Evolutionary conservation across 306 rosid species (phyloP).

Genomic region (Psophocarpus tetragonolobus): DNA sequence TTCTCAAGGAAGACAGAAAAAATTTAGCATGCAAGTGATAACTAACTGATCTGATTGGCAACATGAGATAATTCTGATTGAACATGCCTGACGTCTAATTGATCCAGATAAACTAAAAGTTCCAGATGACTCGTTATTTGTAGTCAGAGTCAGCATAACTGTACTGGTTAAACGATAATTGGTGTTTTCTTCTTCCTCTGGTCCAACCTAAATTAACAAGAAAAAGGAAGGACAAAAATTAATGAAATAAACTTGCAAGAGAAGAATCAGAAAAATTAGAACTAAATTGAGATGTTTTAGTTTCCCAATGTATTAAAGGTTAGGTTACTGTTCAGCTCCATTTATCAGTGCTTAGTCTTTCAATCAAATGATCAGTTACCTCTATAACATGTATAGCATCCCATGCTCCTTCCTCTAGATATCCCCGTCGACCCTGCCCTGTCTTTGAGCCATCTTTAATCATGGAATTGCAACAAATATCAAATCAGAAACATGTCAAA

Average conservation of each 20-base stretch:
- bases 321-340: neutral
- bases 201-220: slow-evolving; percentile 64
- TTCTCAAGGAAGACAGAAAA: slow-evolving; percentile 18
- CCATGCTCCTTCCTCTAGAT: slow-evolving; percentile 97
- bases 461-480: slow-evolving; percentile 40
- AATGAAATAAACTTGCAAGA: neutral
- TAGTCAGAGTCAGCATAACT: slow-evolving; percentile 89
- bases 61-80: slow-evolving; percentile 21
- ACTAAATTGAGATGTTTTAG: neutral
- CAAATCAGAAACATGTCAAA: slow-evolving; percentile 38
- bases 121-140: slow-evolving; percentile 80
- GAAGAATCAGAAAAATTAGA: neutral
- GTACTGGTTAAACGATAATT: slow-evolving; percentile 89
- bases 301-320: slow-evolving; percentile 15
- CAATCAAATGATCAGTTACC: slow-evolving; percentile 48
- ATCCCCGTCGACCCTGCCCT: slow-evolving; percentile 93
- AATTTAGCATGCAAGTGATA: neutral
- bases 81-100: slow-evolving; percentile 85
- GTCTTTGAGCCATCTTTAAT: slow-evolving; percentile 92
- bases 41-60: slow-evolving; percentile 8
- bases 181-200: slow-evolving; percentile 80
- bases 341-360: neutral
- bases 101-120: slow-evolving; percentile 92
- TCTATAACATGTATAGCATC: slow-evolving; percentile 99
- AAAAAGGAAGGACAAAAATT: slow-evolving; percentile 10